phyloP scores from a whole-genome alignment of 192 early-diverging fungal genomes.

The Umbelopsis isabellina region DNA sequence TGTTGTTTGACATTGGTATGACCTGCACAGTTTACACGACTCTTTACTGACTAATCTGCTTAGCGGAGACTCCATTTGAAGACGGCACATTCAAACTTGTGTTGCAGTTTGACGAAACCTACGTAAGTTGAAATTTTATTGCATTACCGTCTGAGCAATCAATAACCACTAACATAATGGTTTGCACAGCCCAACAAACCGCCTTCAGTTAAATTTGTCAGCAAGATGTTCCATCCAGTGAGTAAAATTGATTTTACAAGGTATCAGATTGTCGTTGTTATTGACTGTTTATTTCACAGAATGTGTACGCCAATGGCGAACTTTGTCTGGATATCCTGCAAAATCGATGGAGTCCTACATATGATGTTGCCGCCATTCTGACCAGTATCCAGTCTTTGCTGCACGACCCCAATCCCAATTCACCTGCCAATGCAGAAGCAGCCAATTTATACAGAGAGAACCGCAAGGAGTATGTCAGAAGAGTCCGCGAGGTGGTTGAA shows the following conservation, averaged over 20 bases:
- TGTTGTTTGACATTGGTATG: conserved; percentile 8
- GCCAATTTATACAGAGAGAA: conserved; percentile 92
- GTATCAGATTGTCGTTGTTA: neutral
- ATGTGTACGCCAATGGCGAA: conserved; percentile 97
- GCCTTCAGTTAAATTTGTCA: conserved; percentile 91
- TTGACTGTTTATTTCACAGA: conserved; percentile 35
- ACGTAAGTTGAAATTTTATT: conserved; percentile 47
- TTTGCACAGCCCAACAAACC: conserved; percentile 84
- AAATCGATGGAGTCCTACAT: conserved; percentile 97
- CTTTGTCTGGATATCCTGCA: conserved; percentile 98
- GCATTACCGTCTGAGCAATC: neutral
- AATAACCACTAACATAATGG: neutral
- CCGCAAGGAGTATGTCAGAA: conserved; percentile 88
- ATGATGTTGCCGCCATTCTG: conserved; percentile 91
- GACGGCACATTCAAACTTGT: conserved; percentile 96
- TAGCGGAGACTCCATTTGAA: conserved; percentile 95
- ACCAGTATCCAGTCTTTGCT: conserved; percentile 95
- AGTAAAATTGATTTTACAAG: neutral
- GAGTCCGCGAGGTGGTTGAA: conserved; percentile 92
- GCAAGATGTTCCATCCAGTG: conserved; percentile 93
- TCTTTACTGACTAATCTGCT: neutral
- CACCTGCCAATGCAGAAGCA: conserved; percentile 96
- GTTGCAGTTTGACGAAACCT: conserved; percentile 95
- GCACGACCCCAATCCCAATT: conserved; percentile 97
- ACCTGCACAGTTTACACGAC: neutral